phyloP scores from a whole-genome alignment of 2,329 filamentous ascomycete genomes.

The Akanthomyces dipterigenus region DNA sequence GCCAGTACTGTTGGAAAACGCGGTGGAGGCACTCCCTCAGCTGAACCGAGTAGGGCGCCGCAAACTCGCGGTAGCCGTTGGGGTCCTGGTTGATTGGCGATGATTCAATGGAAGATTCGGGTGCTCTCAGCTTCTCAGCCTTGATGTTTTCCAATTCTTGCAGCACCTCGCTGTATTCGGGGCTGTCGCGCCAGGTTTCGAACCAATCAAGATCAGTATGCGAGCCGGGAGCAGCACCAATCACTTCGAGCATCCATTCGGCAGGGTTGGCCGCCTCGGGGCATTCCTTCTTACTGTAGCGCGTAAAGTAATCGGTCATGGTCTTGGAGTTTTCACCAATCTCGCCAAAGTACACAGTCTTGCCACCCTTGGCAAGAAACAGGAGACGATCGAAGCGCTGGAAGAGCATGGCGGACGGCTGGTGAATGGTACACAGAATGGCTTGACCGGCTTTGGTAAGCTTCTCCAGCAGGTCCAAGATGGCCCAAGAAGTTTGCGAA shows the following conservation, averaged over 20 bases:
- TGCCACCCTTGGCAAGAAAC: conserved; percentile 69
- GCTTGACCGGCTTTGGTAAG: conserved; percentile 84
- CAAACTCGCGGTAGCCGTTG: conserved; percentile 65
- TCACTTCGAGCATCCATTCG: conserved; percentile 67
- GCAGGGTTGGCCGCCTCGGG: conserved; percentile 68
- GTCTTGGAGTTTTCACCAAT: conserved; percentile 64
- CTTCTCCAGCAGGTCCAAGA: conserved; percentile 81
- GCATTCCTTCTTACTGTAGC: conserved; percentile 59
- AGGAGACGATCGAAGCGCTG: conserved; percentile 80
- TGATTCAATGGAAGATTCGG: conserved; percentile 18
- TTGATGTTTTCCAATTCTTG: conserved; percentile 52
- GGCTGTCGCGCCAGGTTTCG: conserved; percentile 51
- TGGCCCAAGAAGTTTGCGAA: conserved; percentile 89
- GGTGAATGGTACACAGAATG: conserved; percentile 92
- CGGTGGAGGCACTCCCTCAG: conserved; percentile 61
- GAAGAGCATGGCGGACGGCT: conserved; percentile 93
- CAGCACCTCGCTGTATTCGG: conserved; percentile 50
- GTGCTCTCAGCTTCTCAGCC: conserved; percentile 32
- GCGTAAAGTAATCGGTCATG: conserved; percentile 70
- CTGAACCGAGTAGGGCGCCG: conserved; percentile 65
- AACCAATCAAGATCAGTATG: conserved; percentile 60
- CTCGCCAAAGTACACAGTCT: conserved; percentile 75
- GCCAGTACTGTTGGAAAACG: conserved; percentile 89
- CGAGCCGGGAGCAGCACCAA: conserved; percentile 58
- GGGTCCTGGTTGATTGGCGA: conserved; percentile 27